These are phyloP conservation scores for Cladosporium velox DNA, from an alignment of 2,329 filamentous ascomycete genomes.

Conservation along the genomic window DNA sequence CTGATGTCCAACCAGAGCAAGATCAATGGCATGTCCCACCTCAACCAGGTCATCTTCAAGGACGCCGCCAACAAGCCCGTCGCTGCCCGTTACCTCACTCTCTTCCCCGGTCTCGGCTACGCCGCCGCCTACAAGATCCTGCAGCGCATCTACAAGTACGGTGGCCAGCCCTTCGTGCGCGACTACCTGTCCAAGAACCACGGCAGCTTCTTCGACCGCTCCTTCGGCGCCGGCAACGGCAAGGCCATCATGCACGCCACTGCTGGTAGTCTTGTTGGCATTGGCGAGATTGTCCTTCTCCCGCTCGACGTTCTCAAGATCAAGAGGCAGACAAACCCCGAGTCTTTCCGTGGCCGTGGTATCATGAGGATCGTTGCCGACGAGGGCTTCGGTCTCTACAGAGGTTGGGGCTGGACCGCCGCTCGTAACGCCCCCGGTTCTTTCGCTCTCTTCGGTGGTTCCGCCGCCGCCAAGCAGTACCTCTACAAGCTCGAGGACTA, in stretches of 20 bases:
- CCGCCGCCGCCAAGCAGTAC: conserved; percentile 96
- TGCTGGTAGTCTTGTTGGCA: conserved; percentile 91
- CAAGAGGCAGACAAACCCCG: conserved; percentile 98
- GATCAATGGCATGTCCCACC: conserved; percentile 61
- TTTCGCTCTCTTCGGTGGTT: conserved; percentile 97
- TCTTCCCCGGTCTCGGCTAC: conserved; percentile 96
- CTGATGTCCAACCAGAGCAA: conserved; percentile 96
- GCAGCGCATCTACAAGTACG: conserved; percentile 98
- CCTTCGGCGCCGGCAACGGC: conserved; percentile 94
- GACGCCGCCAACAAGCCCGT: conserved; percentile 74
- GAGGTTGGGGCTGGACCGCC: conserved; percentile 96
- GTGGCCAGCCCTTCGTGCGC: conserved; percentile 90
- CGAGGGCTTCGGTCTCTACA: conserved; percentile 93
- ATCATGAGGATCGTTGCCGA: conserved; percentile 86
- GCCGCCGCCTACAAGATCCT: conserved; percentile 97
- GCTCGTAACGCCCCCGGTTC: conserved; percentile 95
- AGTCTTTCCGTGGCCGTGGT: conserved; percentile 92
- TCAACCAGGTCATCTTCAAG: conserved; percentile 94
- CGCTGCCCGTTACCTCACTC: conserved; percentile 81
- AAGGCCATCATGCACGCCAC: conserved; percentile 98
- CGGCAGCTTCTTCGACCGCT: conserved; percentile 77
- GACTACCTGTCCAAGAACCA: conserved; percentile 84
- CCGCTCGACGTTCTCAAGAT: conserved; percentile 98
- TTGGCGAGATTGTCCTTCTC: conserved; percentile 93
- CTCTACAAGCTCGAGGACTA: conserved; percentile 88